phyloP scores from a whole-genome alignment of 164 flowering plant species.

The Nymphaea colorata region DNA sequence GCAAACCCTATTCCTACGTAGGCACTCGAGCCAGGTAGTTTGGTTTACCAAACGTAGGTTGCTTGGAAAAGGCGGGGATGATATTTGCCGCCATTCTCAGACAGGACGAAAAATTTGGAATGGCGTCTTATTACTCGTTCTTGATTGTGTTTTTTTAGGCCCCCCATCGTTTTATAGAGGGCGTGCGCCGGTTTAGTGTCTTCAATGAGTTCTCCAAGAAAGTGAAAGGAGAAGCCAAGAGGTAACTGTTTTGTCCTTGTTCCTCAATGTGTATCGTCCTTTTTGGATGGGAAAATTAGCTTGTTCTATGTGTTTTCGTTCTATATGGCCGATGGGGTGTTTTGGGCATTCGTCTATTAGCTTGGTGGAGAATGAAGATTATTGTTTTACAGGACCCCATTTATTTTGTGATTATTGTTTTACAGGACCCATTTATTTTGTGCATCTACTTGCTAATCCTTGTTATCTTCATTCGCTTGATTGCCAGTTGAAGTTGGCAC shows the following conservation, averaged over 20 bases:
- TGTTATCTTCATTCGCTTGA: not conserved
- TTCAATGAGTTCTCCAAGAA: conserved; percentile 73
- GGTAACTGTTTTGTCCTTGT: conserved; percentile 13
- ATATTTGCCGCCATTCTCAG: no score
- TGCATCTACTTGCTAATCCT: not conserved
- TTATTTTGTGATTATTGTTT: not conserved
- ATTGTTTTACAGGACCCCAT: not conserved
- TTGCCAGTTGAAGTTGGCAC: no score
- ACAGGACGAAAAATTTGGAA: no score
- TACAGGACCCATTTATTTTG: not conserved
- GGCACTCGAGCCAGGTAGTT: conserved; percentile 27
- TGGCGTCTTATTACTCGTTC: not conserved
- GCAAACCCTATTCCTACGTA: conserved; percentile 17
- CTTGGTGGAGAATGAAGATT: not conserved
- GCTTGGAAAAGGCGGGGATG: no score
- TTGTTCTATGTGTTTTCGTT: not conserved
- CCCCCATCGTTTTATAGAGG: conserved; percentile 1
- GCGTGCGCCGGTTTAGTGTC: conserved; percentile 50
- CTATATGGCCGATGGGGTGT: not conserved
- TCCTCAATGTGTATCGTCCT: no score
- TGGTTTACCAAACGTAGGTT: no score
- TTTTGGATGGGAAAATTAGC: not conserved
- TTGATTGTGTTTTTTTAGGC: not conserved
- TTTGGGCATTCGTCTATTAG: not conserved
- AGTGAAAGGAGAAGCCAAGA: conserved; percentile 50